Conservation (phyloP, 805 yeast species). For the Metschnikowia lochheadii region DNA sequence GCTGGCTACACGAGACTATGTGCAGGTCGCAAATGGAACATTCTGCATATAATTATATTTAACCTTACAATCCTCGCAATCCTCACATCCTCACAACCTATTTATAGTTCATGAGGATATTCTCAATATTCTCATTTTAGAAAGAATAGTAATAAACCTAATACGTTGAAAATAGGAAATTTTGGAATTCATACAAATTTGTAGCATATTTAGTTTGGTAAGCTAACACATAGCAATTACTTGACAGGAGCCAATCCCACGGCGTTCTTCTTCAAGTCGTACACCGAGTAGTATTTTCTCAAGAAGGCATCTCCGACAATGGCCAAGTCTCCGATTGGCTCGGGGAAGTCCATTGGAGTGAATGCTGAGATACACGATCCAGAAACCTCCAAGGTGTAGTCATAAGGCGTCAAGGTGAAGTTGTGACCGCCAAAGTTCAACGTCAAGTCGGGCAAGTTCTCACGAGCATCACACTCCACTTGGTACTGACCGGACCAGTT, state of each 20-base stretch:
- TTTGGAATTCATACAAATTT: too few species aligned
- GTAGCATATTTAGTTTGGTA: too few species aligned
- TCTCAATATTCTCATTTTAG: too few species aligned
- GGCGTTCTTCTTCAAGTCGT: slow-evolving; percentile 85
- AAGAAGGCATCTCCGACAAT: slow-evolving; percentile 97
- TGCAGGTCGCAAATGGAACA: background rate
- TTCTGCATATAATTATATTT: background rate
- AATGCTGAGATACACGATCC: slow-evolving; percentile 96
- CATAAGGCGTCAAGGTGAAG: slow-evolving; percentile 85
- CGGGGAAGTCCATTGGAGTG: slow-evolving; percentile 97
- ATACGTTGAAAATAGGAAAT: too few species aligned
- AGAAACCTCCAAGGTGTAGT: slow-evolving; percentile 89
- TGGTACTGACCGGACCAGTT: slow-evolving; percentile 97
- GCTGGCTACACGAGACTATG: slow-evolving; percentile 10
- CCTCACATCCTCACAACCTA: too few species aligned
- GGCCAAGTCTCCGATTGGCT: slow-evolving; percentile 94
- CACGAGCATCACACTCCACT: slow-evolving; percentile 85
- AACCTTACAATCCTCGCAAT: too few species aligned
- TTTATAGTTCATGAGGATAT: too few species aligned
- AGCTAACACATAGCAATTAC: slow-evolving; percentile 6
- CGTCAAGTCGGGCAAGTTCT: slow-evolving; percentile 83
- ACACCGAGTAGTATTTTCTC: slow-evolving; percentile 90
- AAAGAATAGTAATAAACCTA: too few species aligned
- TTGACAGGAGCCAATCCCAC: slow-evolving; percentile 88
- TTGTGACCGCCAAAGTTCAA: slow-evolving; percentile 86